Percentiles rank a stretch among this genome's conserved stretches.
These are phyloP conservation scores for Naganishia albida DNA, from an alignment of 1,284 basidiomycete genomes.

Conservation along the genomic window DNA sequence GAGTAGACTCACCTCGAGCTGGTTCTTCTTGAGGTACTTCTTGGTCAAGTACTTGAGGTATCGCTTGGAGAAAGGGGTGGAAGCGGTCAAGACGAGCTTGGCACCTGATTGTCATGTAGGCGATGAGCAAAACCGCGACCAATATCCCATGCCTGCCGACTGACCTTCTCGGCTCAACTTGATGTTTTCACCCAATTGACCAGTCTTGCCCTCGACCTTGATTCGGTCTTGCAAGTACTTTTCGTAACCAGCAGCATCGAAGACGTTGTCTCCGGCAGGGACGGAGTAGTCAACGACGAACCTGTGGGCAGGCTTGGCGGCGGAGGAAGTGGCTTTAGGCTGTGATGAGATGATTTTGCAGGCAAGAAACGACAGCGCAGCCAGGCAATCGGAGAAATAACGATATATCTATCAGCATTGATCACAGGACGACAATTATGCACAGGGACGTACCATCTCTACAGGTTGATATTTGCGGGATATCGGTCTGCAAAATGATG, in stretches of 20 bases:
- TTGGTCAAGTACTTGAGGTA: constrained; percentile 89
- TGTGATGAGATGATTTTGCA: constrained; percentile 23
- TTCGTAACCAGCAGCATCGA: constrained; percentile 87
- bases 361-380: neutral
- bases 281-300: constrained; percentile 93
- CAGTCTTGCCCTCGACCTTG: constrained; percentile 70
- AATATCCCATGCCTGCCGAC: constrained; percentile 41
- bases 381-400: neutral
- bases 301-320: constrained; percentile 76
- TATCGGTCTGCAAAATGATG: constrained; percentile 39
- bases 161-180: constrained; percentile 78
- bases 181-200: constrained; percentile 82
- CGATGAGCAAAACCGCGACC: neutral
- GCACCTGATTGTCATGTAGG: constrained; percentile 58
- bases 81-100: constrained; percentile 77
- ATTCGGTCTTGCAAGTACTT: constrained; percentile 93
- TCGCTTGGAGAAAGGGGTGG: constrained; percentile 84
- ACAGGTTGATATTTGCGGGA: constrained; percentile 36
- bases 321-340: constrained; percentile 49
- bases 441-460: constrained; percentile 34
- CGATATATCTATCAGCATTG: constrained; percentile 23
- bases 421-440: neutral
- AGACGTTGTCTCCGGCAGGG: constrained; percentile 85
- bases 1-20: constrained; percentile 32
- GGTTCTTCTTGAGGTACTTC: constrained; percentile 79